Evolutionary conservation across 2,329 filamentous ascomycete species (phyloP).

Genomic region (Sordariomycetes sp.): DNA sequence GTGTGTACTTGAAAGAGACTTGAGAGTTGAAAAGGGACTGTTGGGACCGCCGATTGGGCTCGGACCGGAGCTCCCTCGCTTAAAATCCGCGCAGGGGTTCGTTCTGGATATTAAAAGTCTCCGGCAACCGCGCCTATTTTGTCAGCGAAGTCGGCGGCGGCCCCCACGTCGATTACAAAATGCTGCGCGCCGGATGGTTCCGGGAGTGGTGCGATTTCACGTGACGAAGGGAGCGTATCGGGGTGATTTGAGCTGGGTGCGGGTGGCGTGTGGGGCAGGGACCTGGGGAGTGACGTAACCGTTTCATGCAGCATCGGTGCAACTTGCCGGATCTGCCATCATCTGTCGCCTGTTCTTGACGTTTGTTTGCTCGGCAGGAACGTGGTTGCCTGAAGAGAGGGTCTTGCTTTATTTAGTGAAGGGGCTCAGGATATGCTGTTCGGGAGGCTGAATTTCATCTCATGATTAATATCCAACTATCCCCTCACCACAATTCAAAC

Average conservation of each 20-base stretch:
- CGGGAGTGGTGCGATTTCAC: slow-evolving; percentile 7
- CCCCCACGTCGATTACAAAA: neutral
- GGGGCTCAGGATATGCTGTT: no score
- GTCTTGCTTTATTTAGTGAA: no score
- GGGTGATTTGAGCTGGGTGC: neutral
- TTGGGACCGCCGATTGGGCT: neutral
- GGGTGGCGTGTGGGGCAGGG: neutral
- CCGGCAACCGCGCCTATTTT: neutral
- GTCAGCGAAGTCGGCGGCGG: neutral
- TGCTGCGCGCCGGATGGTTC: neutral
- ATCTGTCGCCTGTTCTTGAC: neutral
- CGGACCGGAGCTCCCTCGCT: neutral
- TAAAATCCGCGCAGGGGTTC: neutral
- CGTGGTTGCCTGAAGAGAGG: neutral
- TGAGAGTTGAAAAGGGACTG: neutral
- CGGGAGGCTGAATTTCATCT: no score
- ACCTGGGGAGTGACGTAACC: neutral
- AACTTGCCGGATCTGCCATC: neutral
- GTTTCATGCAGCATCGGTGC: neutral
- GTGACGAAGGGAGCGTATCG: slow-evolving; percentile 2
- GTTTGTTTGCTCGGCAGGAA: neutral
- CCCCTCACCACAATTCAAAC: no score
- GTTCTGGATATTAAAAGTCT: neutral
- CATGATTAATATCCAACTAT: no score
- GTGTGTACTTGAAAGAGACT: neutral